Evolutionary conservation across 2,329 filamentous ascomycete genomes (phyloP).

Genomic region (Alternaria incomplexa): DNA sequence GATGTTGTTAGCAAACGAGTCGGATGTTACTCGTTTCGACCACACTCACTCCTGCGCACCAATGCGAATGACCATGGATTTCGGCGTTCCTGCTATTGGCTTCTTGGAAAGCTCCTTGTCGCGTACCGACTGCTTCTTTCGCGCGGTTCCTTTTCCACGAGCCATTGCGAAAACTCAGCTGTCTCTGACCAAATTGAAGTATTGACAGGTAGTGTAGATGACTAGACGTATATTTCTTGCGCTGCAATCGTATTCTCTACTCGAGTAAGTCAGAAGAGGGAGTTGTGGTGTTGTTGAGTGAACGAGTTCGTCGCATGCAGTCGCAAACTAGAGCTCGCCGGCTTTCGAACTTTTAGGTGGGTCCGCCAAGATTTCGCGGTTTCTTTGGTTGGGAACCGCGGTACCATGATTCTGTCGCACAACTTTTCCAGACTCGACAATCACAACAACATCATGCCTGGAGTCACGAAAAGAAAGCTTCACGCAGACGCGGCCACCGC

Average conservation of each 20-base stretch:
- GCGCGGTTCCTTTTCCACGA: conserved; percentile 34
- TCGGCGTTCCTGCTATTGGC: conserved; percentile 70
- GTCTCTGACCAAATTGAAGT: conserved; percentile 2
- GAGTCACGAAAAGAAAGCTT: conserved; percentile 53
- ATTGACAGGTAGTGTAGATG: no score
- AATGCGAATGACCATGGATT: conserved; percentile 98
- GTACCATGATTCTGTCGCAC: neutral
- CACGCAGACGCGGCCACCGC: conserved; percentile 15
- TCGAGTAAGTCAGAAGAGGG: no score
- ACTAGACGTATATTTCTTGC: no score
- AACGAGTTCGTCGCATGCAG: neutral
- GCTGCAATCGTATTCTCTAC: neutral
- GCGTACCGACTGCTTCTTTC: conserved; percentile 42
- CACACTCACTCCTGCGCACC: conserved; percentile 74
- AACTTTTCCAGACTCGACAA: neutral
- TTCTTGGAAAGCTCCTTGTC: conserved; percentile 57
- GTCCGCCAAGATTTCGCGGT: conserved; percentile 18
- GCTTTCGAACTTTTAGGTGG: conserved; percentile 15
- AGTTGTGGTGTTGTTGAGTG: neutral
- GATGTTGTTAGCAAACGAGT: neutral
- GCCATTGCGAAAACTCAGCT: conserved; percentile 31
- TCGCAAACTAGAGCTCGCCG: conserved; percentile 9
- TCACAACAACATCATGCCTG: conserved; percentile 48
- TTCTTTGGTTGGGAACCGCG: neutral
- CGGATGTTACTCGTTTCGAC: neutral